These are phyloP conservation scores for Sphaceloma murrayae DNA, from an alignment of 2,329 filamentous ascomycete genomes.

Conservation along the genomic window DNA sequence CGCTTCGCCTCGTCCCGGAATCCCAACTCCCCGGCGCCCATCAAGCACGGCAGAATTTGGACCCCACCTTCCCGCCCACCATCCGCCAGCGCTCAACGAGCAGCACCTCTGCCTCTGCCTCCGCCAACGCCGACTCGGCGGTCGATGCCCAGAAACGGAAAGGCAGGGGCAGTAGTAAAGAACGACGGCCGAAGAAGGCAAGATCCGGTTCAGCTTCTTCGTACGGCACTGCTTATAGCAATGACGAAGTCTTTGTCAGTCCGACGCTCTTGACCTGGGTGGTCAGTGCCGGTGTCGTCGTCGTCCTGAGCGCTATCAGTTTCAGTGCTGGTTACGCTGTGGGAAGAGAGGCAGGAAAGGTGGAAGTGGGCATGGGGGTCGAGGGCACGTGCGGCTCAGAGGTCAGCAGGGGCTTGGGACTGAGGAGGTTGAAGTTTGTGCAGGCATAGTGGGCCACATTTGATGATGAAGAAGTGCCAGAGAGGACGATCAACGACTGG, in stretches of 20 bases:
- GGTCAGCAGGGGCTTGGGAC: slow-evolving; percentile 26
- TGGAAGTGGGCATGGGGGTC: too few relatives aligned
- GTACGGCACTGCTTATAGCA: slow-evolving; percentile 19
- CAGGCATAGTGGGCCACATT: too few relatives aligned
- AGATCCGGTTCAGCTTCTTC: slow-evolving; percentile 26
- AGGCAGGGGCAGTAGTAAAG: slow-evolving; percentile 33
- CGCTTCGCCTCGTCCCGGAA: slow-evolving; percentile 51
- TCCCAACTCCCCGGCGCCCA: slow-evolving; percentile 37
- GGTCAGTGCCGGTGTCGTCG: slow-evolving; percentile 54
- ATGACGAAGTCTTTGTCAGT: slow-evolving; percentile 32
- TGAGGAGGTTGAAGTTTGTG: slow-evolving; percentile 27
- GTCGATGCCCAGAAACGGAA: slow-evolving; percentile 39
- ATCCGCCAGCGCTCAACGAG: slow-evolving; percentile 26
- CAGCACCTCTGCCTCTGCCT: slow-evolving; percentile 24
- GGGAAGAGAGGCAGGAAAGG: slow-evolving; percentile 48
- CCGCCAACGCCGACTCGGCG: slow-evolving; percentile 21
- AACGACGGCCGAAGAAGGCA: slow-evolving; percentile 38
- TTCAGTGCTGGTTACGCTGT: slow-evolving; percentile 56
- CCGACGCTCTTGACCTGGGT: slow-evolving; percentile 58
- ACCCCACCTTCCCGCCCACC: slow-evolving; percentile 30
- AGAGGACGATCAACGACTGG: too few relatives aligned
- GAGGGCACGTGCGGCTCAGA: too few relatives aligned
- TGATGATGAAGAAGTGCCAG: too few relatives aligned
- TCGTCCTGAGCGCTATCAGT: slow-evolving; percentile 54
- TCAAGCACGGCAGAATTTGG: slow-evolving; percentile 21